Base-by-base conservation (phyloP, 768 basidiomycete genomes). In the Termitomyces bulborhizus region DNA sequence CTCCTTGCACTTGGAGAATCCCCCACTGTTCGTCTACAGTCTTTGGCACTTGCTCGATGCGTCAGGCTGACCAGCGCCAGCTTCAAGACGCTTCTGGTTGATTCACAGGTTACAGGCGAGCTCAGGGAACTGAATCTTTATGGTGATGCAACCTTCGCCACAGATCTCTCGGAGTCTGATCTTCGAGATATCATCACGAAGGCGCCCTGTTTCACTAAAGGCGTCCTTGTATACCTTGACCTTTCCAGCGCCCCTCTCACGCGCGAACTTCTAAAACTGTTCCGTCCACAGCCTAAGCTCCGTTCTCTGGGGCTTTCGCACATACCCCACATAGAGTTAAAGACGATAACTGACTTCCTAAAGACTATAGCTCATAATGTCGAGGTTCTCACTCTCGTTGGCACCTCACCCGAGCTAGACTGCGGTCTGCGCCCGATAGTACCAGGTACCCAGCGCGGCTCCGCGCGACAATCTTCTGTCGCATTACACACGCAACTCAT, bases 241-340 rank as follows among this genome's bases (percentile, higher is more conserved):
- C 69, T 99, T 31, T 97, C 95, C 13, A 91, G 88, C 58, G 75
- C 88, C 5, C 88, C 88, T 0, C 61, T 98, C 51, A 88, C 86
- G 5, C 68, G 73, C 44, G 74, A 78, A 7, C 69, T 86, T 6
- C 69, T 80, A 15, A 73, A 76, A 9, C 65, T 72, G 1, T 84
- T 84, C 65, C 77, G 78, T 16, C 70, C 83, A 6, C 92, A 92
- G 67, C 84, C 83, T 3, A 77, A 77, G 43, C 76, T 99, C 27
- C 85, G 95, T 53, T 93, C 93, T 18, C 76, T 98, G 39, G 96
- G 97, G 5, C 79, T 99, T 26, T 94, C 92, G 7, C 85, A 93
- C 68, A 90, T 97, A 55, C 82, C 89, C 5, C 65, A 75, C 29
- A 78, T 98, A 34, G 76, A 81, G 42, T 73, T 98, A 27, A 73